phyloP scores from a whole-genome alignment of 1,284 basidiomycete genomes.

The Ceratobasidium papillatum region DNA sequence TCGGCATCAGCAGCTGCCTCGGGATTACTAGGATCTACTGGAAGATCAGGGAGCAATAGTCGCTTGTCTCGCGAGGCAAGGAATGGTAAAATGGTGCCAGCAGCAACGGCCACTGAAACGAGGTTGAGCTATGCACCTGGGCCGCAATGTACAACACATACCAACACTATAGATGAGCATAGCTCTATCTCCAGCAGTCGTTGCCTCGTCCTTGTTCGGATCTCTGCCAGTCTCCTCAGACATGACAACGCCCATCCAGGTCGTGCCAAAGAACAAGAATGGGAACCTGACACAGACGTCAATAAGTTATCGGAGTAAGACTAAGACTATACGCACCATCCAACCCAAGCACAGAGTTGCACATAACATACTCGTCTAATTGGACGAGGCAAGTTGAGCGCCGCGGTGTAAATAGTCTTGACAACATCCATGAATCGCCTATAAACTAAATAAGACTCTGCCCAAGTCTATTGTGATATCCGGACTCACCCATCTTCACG shows the following conservation, averaged over 20 bases:
- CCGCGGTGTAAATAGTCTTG: constrained; percentile 76
- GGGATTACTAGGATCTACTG: constrained; percentile 58
- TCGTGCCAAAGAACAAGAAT: constrained; percentile 93
- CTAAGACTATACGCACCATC: constrained; percentile 67
- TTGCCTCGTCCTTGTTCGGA: constrained; percentile 82
- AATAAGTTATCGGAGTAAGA: constrained; percentile 6
- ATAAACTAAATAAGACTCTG: neutral
- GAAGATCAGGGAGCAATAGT: constrained; percentile 57
- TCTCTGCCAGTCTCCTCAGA: constrained; percentile 74
- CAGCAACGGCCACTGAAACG: constrained; percentile 76
- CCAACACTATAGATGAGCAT: constrained; percentile 91
- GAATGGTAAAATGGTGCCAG: constrained; percentile 84
- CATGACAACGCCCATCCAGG: constrained; percentile 92
- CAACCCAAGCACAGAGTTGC: constrained; percentile 91
- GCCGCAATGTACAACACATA: constrained; percentile 51
- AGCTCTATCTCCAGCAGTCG: constrained; percentile 86
- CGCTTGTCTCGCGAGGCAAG: constrained; percentile 81
- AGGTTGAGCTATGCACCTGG: constrained; percentile 12
- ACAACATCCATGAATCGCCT: constrained; percentile 65
- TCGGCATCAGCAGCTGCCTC: constrained; percentile 66
- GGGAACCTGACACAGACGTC: constrained; percentile 72
- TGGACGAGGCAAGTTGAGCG: constrained; percentile 79
- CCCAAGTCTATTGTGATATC: too few relatives aligned
- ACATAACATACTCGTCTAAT: constrained; percentile 91
- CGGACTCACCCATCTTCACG: constrained; percentile 33